Evolutionary conservation across 768 basidiomycete species (phyloP), one percentile per base, ranked within the genome.

Genomic region (Cyclocybe aegerita): DNA sequence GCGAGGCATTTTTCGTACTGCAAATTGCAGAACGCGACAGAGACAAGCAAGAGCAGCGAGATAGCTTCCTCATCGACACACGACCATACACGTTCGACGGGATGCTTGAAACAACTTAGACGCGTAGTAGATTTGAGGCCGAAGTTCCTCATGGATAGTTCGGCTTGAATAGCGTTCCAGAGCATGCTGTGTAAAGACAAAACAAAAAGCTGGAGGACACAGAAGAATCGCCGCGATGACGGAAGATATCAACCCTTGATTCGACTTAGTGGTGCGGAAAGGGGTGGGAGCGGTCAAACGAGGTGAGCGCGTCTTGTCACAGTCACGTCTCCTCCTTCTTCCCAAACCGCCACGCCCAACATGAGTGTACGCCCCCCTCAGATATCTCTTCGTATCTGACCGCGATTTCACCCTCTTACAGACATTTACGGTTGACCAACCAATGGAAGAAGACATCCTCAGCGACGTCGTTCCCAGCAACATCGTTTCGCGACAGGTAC

Each of bases 381-480:
- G 12, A 46, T 39, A 41, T 7, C 17, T 16, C 11, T 7, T 14
- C 7, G 34, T 40, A 43, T 15, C 33, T 44, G 14, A 42, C 41
- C 14, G 34, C 31, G 9, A 45, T 11, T 38, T 17, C 23, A n/a
- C 37, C 4, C 7, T 5, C 1, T 16, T 9, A 38, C 40, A 75
- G 74, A 58, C 71, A 17, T 75, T 76, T 49, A 76, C 72, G 9
- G 59, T 73, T 0, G 67, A 63, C 17, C 66, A 69, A 35, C 61
- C 68, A 17, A 72, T 71, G 65, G 78, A 81, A 9, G 93, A 93
- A 46, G 93, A 95, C 66, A 86, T 92, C 43, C 78, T 97, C 53
- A 91, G 89, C 61, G 93, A 96, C 66, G 82, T 95, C 50, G 85
- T 96, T 7, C 93, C 93, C 2, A 89, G 86, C 65, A 91, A 93